phyloP scores from a whole-genome alignment of 2,329 filamentous ascomycete genomes.

The Scorias spongiosa region DNA sequence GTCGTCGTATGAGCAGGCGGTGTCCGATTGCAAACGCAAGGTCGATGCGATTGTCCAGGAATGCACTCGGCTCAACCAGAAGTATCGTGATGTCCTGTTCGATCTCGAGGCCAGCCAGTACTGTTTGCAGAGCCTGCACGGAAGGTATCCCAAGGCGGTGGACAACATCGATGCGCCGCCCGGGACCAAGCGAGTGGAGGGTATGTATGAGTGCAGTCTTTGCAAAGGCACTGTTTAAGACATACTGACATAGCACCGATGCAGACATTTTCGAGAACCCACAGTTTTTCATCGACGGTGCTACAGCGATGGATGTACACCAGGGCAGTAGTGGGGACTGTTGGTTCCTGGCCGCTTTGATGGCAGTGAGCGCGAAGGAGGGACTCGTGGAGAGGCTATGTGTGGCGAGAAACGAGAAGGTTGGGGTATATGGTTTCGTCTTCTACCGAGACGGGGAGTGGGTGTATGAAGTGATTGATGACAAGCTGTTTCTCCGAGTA shows the following conservation, averaged over 20 bases:
- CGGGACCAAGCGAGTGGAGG: constrained; percentile 15
- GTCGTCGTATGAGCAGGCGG: constrained; percentile 56
- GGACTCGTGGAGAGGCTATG: constrained; percentile 63
- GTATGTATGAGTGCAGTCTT: background rate
- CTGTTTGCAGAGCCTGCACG: constrained; percentile 15
- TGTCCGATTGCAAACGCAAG: constrained; percentile 48
- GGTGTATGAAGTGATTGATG: constrained; percentile 83
- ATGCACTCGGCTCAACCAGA: constrained; percentile 65
- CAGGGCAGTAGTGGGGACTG: constrained; percentile 71
- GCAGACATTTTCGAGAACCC: constrained; percentile 22
- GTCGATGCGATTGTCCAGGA: constrained; percentile 43
- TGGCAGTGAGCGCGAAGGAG: constrained; percentile 60
- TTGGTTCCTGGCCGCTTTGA: constrained; percentile 71
- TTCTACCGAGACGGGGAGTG: constrained; percentile 77
- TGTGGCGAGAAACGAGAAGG: constrained; percentile 53
- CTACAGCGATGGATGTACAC: constrained; percentile 60
- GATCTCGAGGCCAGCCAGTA: constrained; percentile 56
- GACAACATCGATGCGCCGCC: constrained; percentile 14
- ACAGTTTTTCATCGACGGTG: constrained; percentile 56
- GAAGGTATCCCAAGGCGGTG: constrained; percentile 7
- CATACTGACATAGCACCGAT: background rate
- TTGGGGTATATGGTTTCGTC: constrained; percentile 75
- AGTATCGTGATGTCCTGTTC: constrained; percentile 76
- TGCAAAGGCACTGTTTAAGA: no score
- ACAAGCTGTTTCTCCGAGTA: constrained; percentile 73